phyloP scores from a whole-genome alignment of 495 filamentous ascomycete species.

The Niebla homalea region DNA sequence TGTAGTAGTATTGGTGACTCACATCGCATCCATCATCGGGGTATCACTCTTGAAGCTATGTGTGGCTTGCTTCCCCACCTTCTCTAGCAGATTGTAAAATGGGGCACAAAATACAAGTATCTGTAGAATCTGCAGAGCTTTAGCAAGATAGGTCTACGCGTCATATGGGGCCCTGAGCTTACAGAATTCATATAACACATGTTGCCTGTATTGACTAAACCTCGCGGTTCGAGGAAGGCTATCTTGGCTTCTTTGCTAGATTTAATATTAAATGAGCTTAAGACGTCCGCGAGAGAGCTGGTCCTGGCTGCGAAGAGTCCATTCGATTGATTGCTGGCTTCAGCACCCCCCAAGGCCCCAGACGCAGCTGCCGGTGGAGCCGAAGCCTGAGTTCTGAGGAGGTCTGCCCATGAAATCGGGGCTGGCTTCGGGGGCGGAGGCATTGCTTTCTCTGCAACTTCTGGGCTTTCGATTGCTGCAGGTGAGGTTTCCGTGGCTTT shows the following conservation, averaged over 20 bases:
- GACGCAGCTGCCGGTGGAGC: constrained; percentile 18
- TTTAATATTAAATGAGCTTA: constrained; percentile 51
- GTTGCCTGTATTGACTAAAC: constrained; percentile 91
- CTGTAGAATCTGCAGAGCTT: constrained; percentile 61
- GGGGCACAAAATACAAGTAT: constrained; percentile 83
- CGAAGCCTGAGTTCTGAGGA: constrained; percentile 44
- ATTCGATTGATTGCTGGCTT: constrained; percentile 27
- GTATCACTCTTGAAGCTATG: constrained; percentile 93
- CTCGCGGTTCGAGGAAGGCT: constrained; percentile 82
- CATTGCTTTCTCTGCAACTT: constrained; percentile 25
- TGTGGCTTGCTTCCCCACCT: constrained; percentile 64
- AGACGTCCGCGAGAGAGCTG: constrained; percentile 56
- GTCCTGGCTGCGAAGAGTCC: constrained; percentile 36
- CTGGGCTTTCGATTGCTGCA: constrained; percentile 5
- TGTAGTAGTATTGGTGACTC: constrained; percentile 28
- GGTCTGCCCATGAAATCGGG: constrained; percentile 67
- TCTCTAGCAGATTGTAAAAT: constrained; percentile 88
- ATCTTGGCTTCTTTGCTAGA: constrained; percentile 49
- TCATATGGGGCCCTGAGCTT: constrained; percentile 24
- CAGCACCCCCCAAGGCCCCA: constrained; percentile 12
- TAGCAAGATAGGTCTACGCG: background rate
- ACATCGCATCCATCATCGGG: constrained; percentile 88
- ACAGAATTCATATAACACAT: constrained; percentile 99
- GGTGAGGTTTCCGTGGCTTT: constrained; percentile 2
- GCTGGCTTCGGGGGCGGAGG: constrained; percentile 25